These are phyloP conservation scores for Stephania cephalantha DNA, from an alignment of 164 flowering plant genomes.

Conservation along the genomic window DNA sequence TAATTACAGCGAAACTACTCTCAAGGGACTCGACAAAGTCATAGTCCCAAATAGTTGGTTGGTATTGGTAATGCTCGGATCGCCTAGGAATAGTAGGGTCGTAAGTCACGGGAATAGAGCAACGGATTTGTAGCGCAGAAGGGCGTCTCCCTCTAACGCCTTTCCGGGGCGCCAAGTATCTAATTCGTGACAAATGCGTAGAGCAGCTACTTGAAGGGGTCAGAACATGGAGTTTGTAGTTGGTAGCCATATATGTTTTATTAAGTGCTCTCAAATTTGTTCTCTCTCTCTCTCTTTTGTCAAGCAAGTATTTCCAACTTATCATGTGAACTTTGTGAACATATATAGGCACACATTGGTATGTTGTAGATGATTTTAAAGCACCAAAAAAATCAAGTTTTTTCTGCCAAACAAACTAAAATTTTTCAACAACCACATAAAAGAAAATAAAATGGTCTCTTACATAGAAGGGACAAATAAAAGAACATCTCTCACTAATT, in stretches of 20 bases:
- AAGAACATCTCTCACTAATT: no score
- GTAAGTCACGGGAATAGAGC: slow-evolving; percentile 11
- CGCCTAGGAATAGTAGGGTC: slow-evolving; percentile 6
- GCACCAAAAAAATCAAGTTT: not conserved
- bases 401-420: not conserved
- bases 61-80: slow-evolving; percentile 14
- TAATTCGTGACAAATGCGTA: not conserved
- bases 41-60: slow-evolving; percentile 23
- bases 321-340: not conserved
- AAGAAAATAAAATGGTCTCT: not conserved
- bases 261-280: not conserved
- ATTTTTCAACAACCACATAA: not conserved
- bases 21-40: slow-evolving; percentile 16
- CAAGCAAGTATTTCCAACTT: not conserved
- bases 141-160: not conserved
- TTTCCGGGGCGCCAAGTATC: not conserved
- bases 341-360: not conserved
- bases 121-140: not conserved
- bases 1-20: slow-evolving; percentile 11
- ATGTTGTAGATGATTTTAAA: not conserved
- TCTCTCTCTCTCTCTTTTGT: not conserved
- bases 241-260: not conserved
- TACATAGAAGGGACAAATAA: no score
- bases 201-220: not conserved
- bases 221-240: not conserved